phyloP scores from a whole-genome alignment of 495 filamentous ascomycete genomes.

The Trichoderma asperelloides region DNA sequence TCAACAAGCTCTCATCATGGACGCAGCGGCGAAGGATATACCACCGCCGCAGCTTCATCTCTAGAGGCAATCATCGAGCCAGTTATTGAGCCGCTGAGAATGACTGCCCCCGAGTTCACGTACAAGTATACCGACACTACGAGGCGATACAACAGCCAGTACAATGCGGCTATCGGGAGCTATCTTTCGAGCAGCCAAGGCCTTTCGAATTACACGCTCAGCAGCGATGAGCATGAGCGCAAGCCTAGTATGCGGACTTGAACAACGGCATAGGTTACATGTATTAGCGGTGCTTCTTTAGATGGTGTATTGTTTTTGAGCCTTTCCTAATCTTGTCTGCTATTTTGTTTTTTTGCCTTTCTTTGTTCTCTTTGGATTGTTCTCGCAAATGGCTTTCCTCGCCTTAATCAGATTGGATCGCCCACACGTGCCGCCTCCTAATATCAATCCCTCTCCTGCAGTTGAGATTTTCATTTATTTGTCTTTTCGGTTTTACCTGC shows the following conservation, averaged over 20 bases:
- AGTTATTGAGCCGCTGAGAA: neutral
- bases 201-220: neutral
- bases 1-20: neutral
- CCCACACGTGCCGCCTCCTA: too few relatives aligned
- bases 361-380: neutral
- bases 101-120: neutral
- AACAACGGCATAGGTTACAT: too few relatives aligned
- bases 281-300: neutral
- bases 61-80: neutral
- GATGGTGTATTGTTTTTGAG: neutral
- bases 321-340: neutral
- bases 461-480: too few relatives aligned
- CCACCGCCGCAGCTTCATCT: neutral
- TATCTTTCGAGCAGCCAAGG: neutral
- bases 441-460: too few relatives aligned
- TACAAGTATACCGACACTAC: slow-evolving; percentile 2
- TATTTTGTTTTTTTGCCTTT: neutral
- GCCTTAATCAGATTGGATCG: neutral
- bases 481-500: too few relatives aligned
- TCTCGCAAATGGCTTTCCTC: neutral
- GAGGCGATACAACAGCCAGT: neutral
- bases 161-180: neutral
- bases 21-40: neutral
- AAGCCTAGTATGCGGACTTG: neutral
- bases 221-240: neutral